Evolutionary conservation across 106 monocot species (phyloP).

Genomic region (Triglochin maritima): DNA sequence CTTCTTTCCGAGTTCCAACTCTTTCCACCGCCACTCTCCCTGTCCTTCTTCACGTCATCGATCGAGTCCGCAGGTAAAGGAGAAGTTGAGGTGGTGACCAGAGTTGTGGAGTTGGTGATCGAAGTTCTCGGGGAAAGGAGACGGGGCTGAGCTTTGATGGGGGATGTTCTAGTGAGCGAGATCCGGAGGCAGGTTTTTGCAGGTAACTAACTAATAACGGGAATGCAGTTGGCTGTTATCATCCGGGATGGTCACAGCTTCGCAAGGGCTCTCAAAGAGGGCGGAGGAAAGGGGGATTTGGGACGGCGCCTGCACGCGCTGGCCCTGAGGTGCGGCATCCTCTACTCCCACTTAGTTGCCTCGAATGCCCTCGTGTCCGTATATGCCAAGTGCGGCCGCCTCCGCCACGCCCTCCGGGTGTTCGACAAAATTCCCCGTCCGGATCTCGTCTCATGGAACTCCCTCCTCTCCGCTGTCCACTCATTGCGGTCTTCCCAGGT

Average conservation of each 20-base stretch:
- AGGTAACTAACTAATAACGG: too few relatives aligned
- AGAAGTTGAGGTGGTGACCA: too few relatives aligned
- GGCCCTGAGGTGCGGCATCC: constrained; percentile 9
- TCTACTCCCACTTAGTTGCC: constrained; percentile 35
- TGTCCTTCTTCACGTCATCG: too few relatives aligned
- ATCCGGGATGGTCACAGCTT: constrained; percentile 35
- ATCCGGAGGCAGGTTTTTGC: too few relatives aligned
- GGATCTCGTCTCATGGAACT: constrained; percentile 60
- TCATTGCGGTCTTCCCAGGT: constrained; percentile 15
- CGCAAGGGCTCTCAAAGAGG: constrained; percentile 41
- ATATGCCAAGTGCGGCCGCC: constrained; percentile 45
- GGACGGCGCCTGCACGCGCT: constrained; percentile 33
- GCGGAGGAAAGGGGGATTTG: constrained; percentile 13
- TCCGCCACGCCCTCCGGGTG: constrained; percentile 15
- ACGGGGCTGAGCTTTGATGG: too few relatives aligned
- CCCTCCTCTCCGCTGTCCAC: constrained; percentile 22
- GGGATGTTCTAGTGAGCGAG: too few relatives aligned
- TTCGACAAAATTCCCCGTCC: constrained; percentile 43
- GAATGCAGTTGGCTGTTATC: too few relatives aligned
- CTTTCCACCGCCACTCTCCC: too few relatives aligned
- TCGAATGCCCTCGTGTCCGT: constrained; percentile 38
- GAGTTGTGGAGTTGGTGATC: too few relatives aligned
- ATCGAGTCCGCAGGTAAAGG: too few relatives aligned
- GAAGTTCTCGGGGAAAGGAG: too few relatives aligned
- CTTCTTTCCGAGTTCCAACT: too few relatives aligned